Conservation (phyloP, 805 yeast species). For the Spathaspora sp. region DNA sequence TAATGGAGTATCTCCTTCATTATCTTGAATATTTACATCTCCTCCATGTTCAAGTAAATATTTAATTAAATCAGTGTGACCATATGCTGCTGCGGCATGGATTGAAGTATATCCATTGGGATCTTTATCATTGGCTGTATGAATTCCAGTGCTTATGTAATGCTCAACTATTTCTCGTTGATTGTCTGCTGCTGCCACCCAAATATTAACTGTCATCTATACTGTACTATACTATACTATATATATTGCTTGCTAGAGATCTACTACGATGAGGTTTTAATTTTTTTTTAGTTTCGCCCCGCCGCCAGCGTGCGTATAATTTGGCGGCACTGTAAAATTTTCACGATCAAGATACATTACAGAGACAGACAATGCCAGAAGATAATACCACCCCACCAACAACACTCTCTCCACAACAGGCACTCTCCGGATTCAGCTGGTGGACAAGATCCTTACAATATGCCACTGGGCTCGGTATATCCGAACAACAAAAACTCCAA, state of each 20-base stretch:
- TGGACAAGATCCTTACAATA: conserved; percentile 74
- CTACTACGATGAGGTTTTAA: not conserved
- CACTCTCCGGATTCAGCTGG: conserved; percentile 63
- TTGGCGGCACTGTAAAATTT: not conserved
- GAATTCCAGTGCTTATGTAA: conserved; percentile 46
- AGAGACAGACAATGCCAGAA: not conserved
- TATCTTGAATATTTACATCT: conserved; percentile 75
- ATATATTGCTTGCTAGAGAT: too few relatives aligned
- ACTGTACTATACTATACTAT: not conserved
- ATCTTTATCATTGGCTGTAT: conserved; percentile 72
- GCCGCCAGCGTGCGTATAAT: too few relatives aligned
- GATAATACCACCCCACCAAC: not conserved
- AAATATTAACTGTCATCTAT: conserved; percentile 60
- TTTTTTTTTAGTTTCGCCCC: not conserved
- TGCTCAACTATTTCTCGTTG: conserved; percentile 55
- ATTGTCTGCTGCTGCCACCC: conserved; percentile 95
- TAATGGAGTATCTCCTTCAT: conserved; percentile 92
- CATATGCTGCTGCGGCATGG: conserved; percentile 97
- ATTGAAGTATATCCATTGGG: conserved; percentile 95
- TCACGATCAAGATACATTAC: not conserved
- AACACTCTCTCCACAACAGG: conserved; percentile 23
- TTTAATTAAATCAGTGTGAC: conserved; percentile 64
- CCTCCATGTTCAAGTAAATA: conserved; percentile 62
- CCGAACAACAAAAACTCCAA: conserved; percentile 42
- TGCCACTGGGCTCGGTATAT: conserved; percentile 64